These are phyloP conservation scores for Coemansia sp. DNA, from an alignment of 192 early-diverging fungal species.

Conservation along the genomic window DNA sequence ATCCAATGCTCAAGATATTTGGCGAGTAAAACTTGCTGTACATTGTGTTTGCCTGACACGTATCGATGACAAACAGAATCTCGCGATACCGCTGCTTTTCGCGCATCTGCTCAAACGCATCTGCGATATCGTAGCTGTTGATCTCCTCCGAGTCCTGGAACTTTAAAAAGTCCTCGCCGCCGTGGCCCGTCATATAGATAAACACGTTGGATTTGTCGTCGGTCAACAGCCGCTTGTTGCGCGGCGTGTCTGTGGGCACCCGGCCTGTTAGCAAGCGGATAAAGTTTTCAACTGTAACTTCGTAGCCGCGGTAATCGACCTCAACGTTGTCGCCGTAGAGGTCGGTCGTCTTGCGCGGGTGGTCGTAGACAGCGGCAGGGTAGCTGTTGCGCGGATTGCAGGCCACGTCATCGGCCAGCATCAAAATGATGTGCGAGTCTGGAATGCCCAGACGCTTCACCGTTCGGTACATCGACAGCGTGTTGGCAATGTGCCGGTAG, in stretches of 20 bases:
- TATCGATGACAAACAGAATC: constrained; percentile 98
- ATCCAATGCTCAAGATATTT: constrained; percentile 90
- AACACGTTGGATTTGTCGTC: constrained; percentile 96
- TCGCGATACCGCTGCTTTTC: constrained; percentile 96
- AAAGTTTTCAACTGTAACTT: constrained; percentile 98
- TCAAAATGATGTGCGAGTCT: constrained; percentile 98
- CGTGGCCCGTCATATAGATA: constrained; percentile 99
- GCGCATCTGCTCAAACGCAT: constrained; percentile 97
- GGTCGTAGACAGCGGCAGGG: constrained; percentile 92
- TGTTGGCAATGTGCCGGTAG: constrained; percentile 98
- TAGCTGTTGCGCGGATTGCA: constrained; percentile 94
- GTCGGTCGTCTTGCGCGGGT: constrained; percentile 75
- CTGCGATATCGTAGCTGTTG: constrained; percentile 90
- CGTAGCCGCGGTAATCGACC: constrained; percentile 98
- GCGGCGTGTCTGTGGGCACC: constrained; percentile 79
- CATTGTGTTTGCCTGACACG: constrained; percentile 98
- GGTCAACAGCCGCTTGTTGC: constrained; percentile 90
- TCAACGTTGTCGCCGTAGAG: constrained; percentile 97
- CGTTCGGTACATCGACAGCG: constrained; percentile 97
- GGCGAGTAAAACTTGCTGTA: constrained; percentile 90
- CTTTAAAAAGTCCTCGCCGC: constrained; percentile 98
- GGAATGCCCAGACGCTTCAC: constrained; percentile 98
- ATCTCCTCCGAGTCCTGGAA: constrained; percentile 99
- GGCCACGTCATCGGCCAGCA: constrained; percentile 98
- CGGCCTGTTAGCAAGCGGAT: constrained; percentile 89